A percentile compares a stretch with the other conserved stretches of the same genome.
Conservation (phyloP, 1,139 yeast species). For the Saccharomyces hybrid region DNA sequence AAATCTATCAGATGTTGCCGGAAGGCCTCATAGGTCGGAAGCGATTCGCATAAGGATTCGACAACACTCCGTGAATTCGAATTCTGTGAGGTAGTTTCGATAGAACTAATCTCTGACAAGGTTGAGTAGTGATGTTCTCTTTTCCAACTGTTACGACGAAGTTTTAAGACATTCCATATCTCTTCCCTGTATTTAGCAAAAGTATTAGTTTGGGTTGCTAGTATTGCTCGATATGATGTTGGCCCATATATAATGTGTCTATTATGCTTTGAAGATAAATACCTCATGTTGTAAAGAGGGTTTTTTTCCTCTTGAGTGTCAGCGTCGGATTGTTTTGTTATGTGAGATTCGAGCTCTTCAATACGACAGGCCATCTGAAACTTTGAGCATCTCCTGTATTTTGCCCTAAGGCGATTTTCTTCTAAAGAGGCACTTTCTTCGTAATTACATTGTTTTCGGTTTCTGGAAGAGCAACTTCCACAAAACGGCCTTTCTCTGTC, state of each 20-base stretch:
- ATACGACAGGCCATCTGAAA: constrained; percentile 1
- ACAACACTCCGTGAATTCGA: background rate
- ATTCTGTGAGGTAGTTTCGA: background rate
- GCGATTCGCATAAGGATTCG: background rate
- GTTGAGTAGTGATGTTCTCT: constrained; percentile 3
- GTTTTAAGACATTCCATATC: constrained; percentile 3
- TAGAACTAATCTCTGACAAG: constrained; percentile 1
- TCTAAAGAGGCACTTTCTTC: background rate
- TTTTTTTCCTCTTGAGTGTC: background rate
- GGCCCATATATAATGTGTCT: constrained; percentile 4
- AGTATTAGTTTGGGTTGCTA: background rate
- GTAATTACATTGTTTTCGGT: background rate
- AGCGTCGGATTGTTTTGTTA: background rate
- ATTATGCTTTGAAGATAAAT: constrained; percentile 3
- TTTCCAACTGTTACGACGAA: constrained; percentile 3
- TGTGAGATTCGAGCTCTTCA: constrained; percentile 1
- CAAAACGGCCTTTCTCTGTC: constrained; percentile 5
- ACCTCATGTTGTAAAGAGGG: constrained; percentile 1
- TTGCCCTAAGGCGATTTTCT: background rate
- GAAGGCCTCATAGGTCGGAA: background rate
- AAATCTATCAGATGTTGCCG: background rate
- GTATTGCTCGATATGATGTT: constrained; percentile 4
- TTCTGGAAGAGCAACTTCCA: background rate
- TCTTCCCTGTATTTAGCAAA: background rate
- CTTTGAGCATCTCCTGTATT: background rate